Conservation (phyloP, 1,284 basidiomycete species). For the Heterobasidion irregulare region DNA sequence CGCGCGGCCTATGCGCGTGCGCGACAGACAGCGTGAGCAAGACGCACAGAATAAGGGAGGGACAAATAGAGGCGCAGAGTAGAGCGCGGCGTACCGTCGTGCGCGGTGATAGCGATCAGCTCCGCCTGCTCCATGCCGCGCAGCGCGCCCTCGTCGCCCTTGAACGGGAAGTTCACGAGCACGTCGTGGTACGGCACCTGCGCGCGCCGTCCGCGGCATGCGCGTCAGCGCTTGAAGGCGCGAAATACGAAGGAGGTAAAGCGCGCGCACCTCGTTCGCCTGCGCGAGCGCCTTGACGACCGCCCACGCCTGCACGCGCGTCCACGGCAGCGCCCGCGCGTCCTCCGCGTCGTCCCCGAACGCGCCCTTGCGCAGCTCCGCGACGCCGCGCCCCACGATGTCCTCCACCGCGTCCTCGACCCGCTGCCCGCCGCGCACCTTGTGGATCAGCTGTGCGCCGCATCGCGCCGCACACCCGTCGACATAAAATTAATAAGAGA, state of each 20-base stretch:
- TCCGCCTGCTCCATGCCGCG: slow-evolving; percentile 88
- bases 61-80: no score
- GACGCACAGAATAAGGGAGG: no score
- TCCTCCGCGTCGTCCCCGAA: slow-evolving; percentile 92
- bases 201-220: slow-evolving; percentile 4
- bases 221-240: background rate
- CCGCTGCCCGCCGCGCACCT: slow-evolving; percentile 67
- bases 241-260: background rate
- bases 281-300: slow-evolving; percentile 72
- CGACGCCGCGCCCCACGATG: slow-evolving; percentile 72
- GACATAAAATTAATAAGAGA: background rate
- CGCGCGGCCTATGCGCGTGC: slow-evolving; percentile 55
- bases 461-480: background rate
- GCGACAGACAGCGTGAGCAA: background rate
- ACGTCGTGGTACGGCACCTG: slow-evolving; percentile 81
- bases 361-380: slow-evolving; percentile 83
- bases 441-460: slow-evolving; percentile 66
- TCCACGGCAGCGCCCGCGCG: slow-evolving; percentile 78
- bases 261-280: slow-evolving; percentile 51
- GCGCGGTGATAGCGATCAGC: slow-evolving; percentile 72
- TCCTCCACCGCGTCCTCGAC: slow-evolving; percentile 85
- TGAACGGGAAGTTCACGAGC: slow-evolving; percentile 85
- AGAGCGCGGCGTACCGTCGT: slow-evolving; percentile 45
- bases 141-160: slow-evolving; percentile 78
- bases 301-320: slow-evolving; percentile 82